Conservation (phyloP, 306 rosid genomes). For the Inga laurina region DNA sequence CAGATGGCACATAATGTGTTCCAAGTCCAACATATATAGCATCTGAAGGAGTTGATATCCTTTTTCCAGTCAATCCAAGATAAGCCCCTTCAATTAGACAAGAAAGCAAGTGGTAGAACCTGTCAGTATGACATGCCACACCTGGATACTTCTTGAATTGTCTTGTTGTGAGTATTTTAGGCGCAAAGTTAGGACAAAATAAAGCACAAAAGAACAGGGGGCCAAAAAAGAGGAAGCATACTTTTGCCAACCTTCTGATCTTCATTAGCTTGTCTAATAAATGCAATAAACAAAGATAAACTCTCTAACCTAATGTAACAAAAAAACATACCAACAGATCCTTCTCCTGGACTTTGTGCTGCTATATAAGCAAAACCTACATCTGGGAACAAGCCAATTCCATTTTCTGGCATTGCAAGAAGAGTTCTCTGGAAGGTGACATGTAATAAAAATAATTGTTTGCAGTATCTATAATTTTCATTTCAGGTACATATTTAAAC, state of each 20-base stretch:
- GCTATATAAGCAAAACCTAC: slow-evolving; percentile 95
- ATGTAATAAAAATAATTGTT: slow-evolving; percentile 12
- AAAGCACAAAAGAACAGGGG: background rate
- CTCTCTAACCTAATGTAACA: background rate
- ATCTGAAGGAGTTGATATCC: slow-evolving; percentile 83
- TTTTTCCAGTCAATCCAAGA: slow-evolving; percentile 96
- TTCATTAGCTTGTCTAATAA: slow-evolving; percentile 22
- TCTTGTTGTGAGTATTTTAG: slow-evolving; percentile 6
- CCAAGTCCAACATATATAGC: slow-evolving; percentile 90
- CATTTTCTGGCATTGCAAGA: slow-evolving; percentile 99
- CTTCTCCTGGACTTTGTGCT: slow-evolving; percentile 94
- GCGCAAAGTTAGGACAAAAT: slow-evolving; percentile 8
- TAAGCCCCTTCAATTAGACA: slow-evolving; percentile 70
- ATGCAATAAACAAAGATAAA: slow-evolving; percentile 23
- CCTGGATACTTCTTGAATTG: slow-evolving; percentile 12
- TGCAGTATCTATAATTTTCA: slow-evolving; percentile 28
- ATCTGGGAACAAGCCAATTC: slow-evolving; percentile 96
- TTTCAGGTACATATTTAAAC: background rate
- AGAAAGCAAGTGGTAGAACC: slow-evolving; percentile 24
- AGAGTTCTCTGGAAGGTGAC: slow-evolving; percentile 70
- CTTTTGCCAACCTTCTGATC: slow-evolving; percentile 28
- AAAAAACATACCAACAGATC: slow-evolving; percentile 76
- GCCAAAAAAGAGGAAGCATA: background rate
- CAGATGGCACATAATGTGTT: slow-evolving; percentile 91
- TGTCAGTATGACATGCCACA: background rate